Evolutionary conservation across 2,329 filamentous ascomycete genomes (phyloP), one percentile per base, ranked within the genome.

Genomic region (Colletotrichum higginsianum): DNA sequence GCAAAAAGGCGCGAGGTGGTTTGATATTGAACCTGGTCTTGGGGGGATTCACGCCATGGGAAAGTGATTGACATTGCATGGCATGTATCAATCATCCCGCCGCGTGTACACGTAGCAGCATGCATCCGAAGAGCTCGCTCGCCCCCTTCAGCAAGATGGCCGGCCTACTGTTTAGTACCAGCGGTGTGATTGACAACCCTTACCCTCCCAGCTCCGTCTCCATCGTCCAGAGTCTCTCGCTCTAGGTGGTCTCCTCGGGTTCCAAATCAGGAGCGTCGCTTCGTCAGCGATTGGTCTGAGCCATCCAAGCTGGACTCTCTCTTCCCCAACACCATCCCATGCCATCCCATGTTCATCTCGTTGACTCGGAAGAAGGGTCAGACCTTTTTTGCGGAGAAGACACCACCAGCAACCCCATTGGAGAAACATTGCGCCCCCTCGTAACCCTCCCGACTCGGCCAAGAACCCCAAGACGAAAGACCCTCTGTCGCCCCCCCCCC

Each of bases 371-470:
- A 23, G 7, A 23, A 38, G 6, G 23, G 18, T n/a, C 44, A 30
- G 8, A 7, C 30, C 30, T 30, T 30, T 30, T 38, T 67, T 67
- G 64, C 64, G 56, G 64, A 56, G 64, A 53, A 67, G 30, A 30
- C 38, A 46, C 35, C 23, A 26, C 15, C 47, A 15, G 4, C 21
- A 23, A 11, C 5, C 30, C 47, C 46, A 67, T 47, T 47, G 26
- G 18, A 47, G 15, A 60, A 7, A n/a, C 16, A 4, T n/a, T 12
- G 12, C 30, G 61, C 46, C 2, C 4, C 23, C 23, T 26, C 23
- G 35, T 18, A 4, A 16, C 38, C 47, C 35, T 52, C 30, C 21
- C 42, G 61, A 63, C 21, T 44, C 46, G 35, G 35, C 38, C 35
- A 30, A 63, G 47, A 42, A 4, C 6, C 7, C 18, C n/a, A 4